Base-by-base conservation (phyloP, 768 basidiomycete species). In the Suillus americanus region DNA sequence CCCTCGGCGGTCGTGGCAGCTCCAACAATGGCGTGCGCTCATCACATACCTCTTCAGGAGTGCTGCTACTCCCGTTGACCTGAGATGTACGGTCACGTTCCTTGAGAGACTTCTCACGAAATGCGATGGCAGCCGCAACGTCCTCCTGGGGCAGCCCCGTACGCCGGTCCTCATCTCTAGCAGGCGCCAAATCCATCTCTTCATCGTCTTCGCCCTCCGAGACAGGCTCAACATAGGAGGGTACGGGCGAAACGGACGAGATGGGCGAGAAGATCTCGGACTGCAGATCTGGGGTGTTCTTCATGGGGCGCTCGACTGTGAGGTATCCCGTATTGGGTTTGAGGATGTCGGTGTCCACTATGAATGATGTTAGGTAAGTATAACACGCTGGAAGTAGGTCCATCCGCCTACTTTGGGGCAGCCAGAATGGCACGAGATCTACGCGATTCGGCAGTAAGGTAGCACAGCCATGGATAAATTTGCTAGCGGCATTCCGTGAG, bases 351-450 rank as follows among this genome's bases (percentile, higher is more conserved):
- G 85, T 91, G 65, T 97, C 96, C 96, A 98, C 92, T 94, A 64
- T 16, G 50, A 16, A 40, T 60, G 57, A 53, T 53, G 41, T 20
- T 37, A 43, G 33, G 37, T 65, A 28, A 56, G 41, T 66, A 18
- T 61, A 23, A 43, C 12, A 8, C 20, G 3, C 8, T 41, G 18
- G 20, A 37, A 35, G 18, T 0, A 10, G 10, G n/a, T 20, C 16
- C 55, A 23, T 18, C 3, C 1, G 6, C 84, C 46, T 74, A 93
- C 92, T 97, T 74, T 99, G 96, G 6, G 96, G 96, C 7, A 96
- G 85, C 97, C 97, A 99, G 83, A 98, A 99, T 7, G 97, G 97
- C 41, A 99, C 92, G 28, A 99, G 85, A 72, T 98, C 92, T 53
- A 98, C 96, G 41, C 97, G 90, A 71, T 92, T 86, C 23, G 96